Base-by-base conservation (phyloP, 805 yeast genomes). In the Lachancea mirantina region DNA sequence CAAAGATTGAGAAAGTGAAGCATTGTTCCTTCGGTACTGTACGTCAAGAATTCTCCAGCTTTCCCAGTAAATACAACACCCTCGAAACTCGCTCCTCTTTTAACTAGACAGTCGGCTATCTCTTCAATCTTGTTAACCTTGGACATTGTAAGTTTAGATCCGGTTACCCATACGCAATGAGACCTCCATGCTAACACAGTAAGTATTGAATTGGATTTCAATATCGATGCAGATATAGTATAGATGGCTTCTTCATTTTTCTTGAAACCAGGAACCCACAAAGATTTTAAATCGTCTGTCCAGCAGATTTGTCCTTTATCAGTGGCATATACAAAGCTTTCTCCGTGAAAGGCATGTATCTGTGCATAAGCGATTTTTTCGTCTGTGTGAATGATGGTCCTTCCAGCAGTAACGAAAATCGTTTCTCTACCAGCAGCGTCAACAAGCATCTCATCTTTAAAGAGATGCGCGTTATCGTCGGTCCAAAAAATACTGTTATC, bases 401-500 rank as follows among this genome's bases (percentile, higher is more conserved):
- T 44, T 7, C 23, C 14, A 17, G 18, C 17, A 8, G 40, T 30
- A 3, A 39, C 38, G 25, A 34, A 27, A 3, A 34, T 8, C 8
- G 28, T n/a, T n/a, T n/a, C n/a, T n/a, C 34, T 23, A 7, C 23
- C 8, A 9, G 8, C 19, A 10, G 30, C n/a, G 5, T 30, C 30
- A 3, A 39, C 20, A 4, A 18, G 14, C 4, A 14, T 31, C 15
- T 26, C 33, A 8, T 35, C 26, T 9, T 28, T 20, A 17, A 28
- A 39, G 4, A 47, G 21, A 5, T 16, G 16, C 4, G 42, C 41
- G 17, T 27, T 10, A 4, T 23, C 26, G 23, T 33, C 35, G 19
- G 23, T 25, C 49, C 47, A 42, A 36, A 38, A 43, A 8, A 44
- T 11, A 8, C 43, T 37, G 6, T 31, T 18, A 8, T 32, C 23